Base-by-base conservation (phyloP, 345 rosid species). In the Nasturtium officinale region DNA sequence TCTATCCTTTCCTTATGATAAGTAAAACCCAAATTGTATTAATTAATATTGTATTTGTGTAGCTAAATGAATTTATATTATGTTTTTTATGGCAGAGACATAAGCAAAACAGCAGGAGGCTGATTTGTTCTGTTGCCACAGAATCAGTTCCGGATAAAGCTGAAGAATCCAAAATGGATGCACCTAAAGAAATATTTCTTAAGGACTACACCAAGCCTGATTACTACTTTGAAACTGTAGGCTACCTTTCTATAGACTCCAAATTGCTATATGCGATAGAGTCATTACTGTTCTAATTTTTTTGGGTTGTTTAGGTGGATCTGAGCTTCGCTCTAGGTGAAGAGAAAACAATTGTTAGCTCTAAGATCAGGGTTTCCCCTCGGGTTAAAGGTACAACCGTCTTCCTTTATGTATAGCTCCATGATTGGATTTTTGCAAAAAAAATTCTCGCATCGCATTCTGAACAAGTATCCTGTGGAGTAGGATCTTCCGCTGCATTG, bases 181-280 rank as follows among this genome's bases (percentile, higher is more conserved):
- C 87, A 29, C 98, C 91, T 4, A 92, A 90, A 77, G 98, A 92
- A 80, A 86, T 96, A 32, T 96, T 92, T 81, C 77, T 92, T 81
- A 96, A 96, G 90, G 91, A 92, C 77, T 92, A 96, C 82, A 87
- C 86, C 54, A 83, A 83, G 69, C 99, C 99, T 66, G 91, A 92
- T 77, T 90, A 89, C 81, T 96, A 89, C 79, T 96, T 96, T 73
- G 97, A 89, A 56, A 76, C 86, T 72, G 99, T 92, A 84, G 71
- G 55, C 17, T 71, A 35, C 30, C 68, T 10, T 35, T 65, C 28
- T 18, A 53, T 29, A 12, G 33, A 47, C 28, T 53, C 15, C 55
- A 30, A 51, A 56, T 16, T 50, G 50, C 51, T 5, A 0, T 54
- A 55, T 26, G 55, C 15, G 0, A n/a, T 71, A 11, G 48, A 12